Base-by-base conservation (phyloP, 208 protist species). In the Acanthamoeba castellanii region DNA sequence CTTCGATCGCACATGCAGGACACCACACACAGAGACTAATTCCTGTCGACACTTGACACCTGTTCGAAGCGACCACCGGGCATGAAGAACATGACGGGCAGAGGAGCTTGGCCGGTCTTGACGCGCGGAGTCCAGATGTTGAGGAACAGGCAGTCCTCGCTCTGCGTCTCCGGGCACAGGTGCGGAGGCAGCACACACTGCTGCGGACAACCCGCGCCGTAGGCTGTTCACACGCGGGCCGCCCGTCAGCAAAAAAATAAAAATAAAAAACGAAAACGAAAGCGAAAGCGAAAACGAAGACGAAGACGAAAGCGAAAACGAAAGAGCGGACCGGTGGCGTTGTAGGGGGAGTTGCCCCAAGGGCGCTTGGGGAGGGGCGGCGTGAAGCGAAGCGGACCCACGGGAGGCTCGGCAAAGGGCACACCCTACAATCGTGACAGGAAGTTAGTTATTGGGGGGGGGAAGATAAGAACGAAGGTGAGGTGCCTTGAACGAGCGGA, bases 141-240 rank as follows among this genome's bases (percentile, higher is more conserved):
- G 55, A 91, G 84, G 27, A 30, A 70, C 30, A 91, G 57, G 59
- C 84, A 91, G 59, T 91, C 84, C 61, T 91, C 84, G 34, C 34
- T 70, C 34, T 85, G 76, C 34, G 22, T 20, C 9, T 50, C 42
- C 5, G 76, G 76, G 47, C 76, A 85, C 45, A 85, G 34, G 76
- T 85, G 76, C 47, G 76, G 42, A 6, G 76, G 76, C 76, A 85
- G 14, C 22, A 11, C 76, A 37, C 76, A 85, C 9, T 32, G 8
- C 47, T 85, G 76, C 42, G 76, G 76, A 30, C 76, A 85, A 30
- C 76, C 76, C 27, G 76, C 37, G 1, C 76, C 76, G 27, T 34
- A 85, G 22, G 76, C 76, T 85, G 52, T 45, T 9, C 22, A 20
- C 70, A n/a, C 70, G 59, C 70, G 37, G n/a, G n/a, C 7, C 50